phyloP scores from a whole-genome alignment of 176 grass and related monocot genomes.

The Lolium multiflorum region DNA sequence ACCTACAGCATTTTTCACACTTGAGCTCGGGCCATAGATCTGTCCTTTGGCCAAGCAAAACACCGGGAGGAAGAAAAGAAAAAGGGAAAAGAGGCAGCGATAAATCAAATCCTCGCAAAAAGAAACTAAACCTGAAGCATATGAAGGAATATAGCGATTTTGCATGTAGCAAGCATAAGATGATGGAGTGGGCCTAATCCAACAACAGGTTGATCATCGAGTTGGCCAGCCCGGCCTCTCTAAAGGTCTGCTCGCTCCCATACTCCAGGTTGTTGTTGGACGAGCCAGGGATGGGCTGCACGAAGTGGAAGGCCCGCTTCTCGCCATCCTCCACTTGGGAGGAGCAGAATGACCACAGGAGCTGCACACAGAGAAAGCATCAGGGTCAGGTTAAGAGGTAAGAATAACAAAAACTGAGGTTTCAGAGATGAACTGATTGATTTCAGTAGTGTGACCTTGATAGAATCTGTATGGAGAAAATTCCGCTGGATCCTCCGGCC shows the following conservation, averaged over 20 bases:
- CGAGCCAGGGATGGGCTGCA: slow-evolving; percentile 63
- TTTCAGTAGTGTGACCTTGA: slow-evolving; percentile 61
- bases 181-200: slow-evolving; percentile 51
- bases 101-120: neutral
- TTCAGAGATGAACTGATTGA: neutral
- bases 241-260: slow-evolving; percentile 64
- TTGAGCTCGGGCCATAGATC: neutral
- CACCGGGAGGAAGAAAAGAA: neutral
- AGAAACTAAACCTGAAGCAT: neutral
- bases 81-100: neutral
- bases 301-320: slow-evolving; percentile 74
- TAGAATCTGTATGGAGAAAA: slow-evolving; percentile 70
- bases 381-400: neutral
- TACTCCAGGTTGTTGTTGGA: slow-evolving; percentile 69
- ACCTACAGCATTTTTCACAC: slow-evolving; percentile 40
- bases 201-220: slow-evolving; percentile 84
- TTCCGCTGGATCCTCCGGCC: slow-evolving; percentile 80
- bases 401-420: neutral
- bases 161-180: neutral
- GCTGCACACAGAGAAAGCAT: slow-evolving; percentile 35
- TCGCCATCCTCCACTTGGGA: slow-evolving; percentile 60
- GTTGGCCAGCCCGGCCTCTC: slow-evolving; percentile 74
- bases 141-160: neutral
- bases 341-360: slow-evolving; percentile 89
- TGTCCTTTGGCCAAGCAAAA: slow-evolving; percentile 32